A percentile compares a stretch with the other conserved stretches of the same genome.
Conservation (phyloP, 306 rosid species). For the Cucumis melo region DNA sequence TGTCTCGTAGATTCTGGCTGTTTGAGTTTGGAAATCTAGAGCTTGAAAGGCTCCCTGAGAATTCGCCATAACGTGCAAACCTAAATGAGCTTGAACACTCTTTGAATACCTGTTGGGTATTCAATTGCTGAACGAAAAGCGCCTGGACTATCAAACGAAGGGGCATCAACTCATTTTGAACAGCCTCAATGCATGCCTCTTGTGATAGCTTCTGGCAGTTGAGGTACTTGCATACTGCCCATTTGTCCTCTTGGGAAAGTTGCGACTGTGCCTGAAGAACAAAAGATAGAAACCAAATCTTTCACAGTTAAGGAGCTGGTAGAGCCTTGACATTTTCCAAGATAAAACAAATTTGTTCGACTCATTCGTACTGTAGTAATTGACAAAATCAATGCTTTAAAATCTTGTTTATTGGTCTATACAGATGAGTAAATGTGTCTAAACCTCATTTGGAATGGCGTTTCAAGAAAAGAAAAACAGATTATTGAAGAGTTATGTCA, state of each 20-base stretch:
- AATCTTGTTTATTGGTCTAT: neutral
- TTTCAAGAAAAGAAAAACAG: neutral
- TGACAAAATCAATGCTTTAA: neutral
- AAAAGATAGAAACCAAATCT: neutral
- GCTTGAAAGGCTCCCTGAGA: conserved; percentile 58
- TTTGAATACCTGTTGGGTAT: conserved; percentile 67
- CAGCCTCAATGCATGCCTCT: conserved; percentile 78
- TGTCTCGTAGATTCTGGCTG: conserved; percentile 38
- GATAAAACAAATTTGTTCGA: neutral
- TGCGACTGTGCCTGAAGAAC: conserved; percentile 36
- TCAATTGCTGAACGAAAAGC: conserved; percentile 67
- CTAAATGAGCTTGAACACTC: conserved; percentile 79
- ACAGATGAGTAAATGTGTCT: neutral
- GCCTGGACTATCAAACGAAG: conserved; percentile 80
- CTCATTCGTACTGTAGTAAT: neutral
- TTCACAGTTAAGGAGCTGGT: neutral
- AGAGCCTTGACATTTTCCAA: neutral
- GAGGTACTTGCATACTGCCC: conserved; percentile 62
- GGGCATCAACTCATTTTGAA: conserved; percentile 85
- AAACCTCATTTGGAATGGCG: neutral
- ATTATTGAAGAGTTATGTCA: neutral
- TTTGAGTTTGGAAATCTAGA: conserved; percentile 44
- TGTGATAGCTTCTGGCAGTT: conserved; percentile 67
- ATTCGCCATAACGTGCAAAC: conserved; percentile 40
- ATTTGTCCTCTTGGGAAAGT: conserved; percentile 64